Evolutionary conservation across 192 early-diverging fungal genomes (phyloP), one percentile per base, ranked within the genome.

Genomic region (Dimargaris cristalligena): DNA sequence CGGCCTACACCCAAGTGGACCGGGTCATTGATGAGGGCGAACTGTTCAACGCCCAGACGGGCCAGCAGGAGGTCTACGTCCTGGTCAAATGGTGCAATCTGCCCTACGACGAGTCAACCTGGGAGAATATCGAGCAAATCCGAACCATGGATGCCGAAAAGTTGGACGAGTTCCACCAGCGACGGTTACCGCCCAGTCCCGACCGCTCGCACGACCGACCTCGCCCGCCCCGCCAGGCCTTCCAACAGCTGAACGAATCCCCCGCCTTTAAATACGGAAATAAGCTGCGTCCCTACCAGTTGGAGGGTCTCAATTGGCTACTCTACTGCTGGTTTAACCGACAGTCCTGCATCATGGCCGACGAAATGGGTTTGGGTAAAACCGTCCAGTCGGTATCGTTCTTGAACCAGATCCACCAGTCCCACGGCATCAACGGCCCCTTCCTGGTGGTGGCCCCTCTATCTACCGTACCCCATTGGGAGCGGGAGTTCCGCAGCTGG

Each of bases 281-380:
- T 29, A 67, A 62, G 31, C 75, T 97, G 65, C 80, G 90, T 50
- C 83, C 87, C 65, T 94, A 97, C 71, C 93, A 97, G 66, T 76
- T 87, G 52, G 83, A 87, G 26, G 93, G 93, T 3, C 71, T 92
- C 65, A 88, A 91, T 60, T 97, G 93, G 93, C 72, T 97, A 25
- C 84, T 85, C 20, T 81, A 77, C 44, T 31, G 59, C 70, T 97
- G 38, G 91, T 91, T 68, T 80, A 80, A 49, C 88, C 91, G 55
- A 81, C 84, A 2, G 66, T 91, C 49, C 90, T 90, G 81, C 35
- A 83, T 83, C 49, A 63, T 83, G 41, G 81, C 81, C 2, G 81
- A 83, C 56, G 81, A 83, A 52, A 83, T 83, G 81, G 81, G 81
- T 26, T 68, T 82, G n/a, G 70, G 75, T 62, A 76, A 88, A 67